Evolutionary conservation across 768 basidiomycete genomes (phyloP).

Genomic region (Russula sp.): DNA sequence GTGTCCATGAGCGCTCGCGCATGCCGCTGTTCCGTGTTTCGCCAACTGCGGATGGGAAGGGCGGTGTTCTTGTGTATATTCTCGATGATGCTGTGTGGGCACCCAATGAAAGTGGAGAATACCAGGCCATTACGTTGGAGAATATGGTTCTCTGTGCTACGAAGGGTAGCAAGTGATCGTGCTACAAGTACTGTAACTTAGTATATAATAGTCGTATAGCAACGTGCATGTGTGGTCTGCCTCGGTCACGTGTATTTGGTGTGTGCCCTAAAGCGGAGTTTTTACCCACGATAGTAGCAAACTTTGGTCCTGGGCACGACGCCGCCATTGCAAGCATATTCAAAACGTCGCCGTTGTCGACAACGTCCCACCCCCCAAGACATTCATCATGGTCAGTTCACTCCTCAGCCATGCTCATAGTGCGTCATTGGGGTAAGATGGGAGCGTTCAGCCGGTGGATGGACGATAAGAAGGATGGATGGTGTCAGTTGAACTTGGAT

Average conservation of each 20-base stretch:
- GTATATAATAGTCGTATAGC: background rate
- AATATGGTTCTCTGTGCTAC: constrained; percentile 76
- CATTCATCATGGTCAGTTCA: constrained; percentile 40
- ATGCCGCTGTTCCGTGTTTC: constrained; percentile 90
- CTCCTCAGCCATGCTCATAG: constrained; percentile 2
- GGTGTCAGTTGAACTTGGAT: constrained; percentile 34
- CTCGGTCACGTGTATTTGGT: constrained; percentile 15
- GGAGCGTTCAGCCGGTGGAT: constrained; percentile 14
- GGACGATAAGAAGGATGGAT: constrained; percentile 35
- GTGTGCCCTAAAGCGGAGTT: constrained; percentile 17
- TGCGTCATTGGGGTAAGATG: constrained; percentile 12
- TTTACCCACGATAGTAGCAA: constrained; percentile 26
- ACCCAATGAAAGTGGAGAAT: constrained; percentile 57
- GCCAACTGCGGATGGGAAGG: constrained; percentile 71
- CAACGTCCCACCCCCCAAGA: constrained; percentile 38
- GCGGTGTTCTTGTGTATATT: constrained; percentile 86
- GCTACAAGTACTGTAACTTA: background rate
- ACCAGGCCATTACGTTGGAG: constrained; percentile 78
- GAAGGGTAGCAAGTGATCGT: constrained; percentile 17
- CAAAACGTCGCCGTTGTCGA: constrained; percentile 36
- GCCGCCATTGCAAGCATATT: constrained; percentile 18
- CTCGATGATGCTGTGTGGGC: constrained; percentile 95
- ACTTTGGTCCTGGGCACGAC: constrained; percentile 19
- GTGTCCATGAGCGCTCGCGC: constrained; percentile 77
- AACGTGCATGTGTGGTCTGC: no score